phyloP scores from a whole-genome alignment of 140 eudicot genomes.

The Erigeron philadelphicus region DNA sequence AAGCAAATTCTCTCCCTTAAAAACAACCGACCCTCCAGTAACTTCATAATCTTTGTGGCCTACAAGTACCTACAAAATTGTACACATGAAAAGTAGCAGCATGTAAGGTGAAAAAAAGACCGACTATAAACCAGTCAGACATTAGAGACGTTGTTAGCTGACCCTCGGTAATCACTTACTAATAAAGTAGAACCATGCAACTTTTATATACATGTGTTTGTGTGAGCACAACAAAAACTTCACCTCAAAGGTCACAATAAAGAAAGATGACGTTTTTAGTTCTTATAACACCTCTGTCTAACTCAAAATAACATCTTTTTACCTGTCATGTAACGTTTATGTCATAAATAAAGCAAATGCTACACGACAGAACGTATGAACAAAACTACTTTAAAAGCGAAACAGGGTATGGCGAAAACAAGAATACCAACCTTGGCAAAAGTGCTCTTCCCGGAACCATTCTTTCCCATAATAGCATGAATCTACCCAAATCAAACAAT shows the following conservation, averaged over 20 bases:
- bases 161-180: background rate
- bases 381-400: background rate
- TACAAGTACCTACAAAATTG: constrained; percentile 74
- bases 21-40: constrained; percentile 72
- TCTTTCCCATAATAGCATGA: constrained; percentile 97
- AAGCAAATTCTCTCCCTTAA: constrained; percentile 83
- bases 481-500: constrained; percentile 44
- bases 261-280: background rate
- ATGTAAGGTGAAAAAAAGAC: background rate
- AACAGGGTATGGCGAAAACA: background rate
- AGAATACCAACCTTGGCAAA: constrained; percentile 82
- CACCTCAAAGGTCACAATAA: background rate
- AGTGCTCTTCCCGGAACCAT: constrained; percentile 99
- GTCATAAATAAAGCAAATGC: background rate
- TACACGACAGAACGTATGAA: too few species aligned
- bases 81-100: background rate
- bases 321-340: background rate
- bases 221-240: background rate
- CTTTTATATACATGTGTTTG: background rate
- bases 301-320: background rate
- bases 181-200: background rate
- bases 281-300: background rate
- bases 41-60: constrained; percentile 94
- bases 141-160: background rate
- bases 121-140: background rate